Evolutionary conservation across 176 grass and related monocot species (phyloP).

Genomic region (maize (Zea mays)): DNA sequence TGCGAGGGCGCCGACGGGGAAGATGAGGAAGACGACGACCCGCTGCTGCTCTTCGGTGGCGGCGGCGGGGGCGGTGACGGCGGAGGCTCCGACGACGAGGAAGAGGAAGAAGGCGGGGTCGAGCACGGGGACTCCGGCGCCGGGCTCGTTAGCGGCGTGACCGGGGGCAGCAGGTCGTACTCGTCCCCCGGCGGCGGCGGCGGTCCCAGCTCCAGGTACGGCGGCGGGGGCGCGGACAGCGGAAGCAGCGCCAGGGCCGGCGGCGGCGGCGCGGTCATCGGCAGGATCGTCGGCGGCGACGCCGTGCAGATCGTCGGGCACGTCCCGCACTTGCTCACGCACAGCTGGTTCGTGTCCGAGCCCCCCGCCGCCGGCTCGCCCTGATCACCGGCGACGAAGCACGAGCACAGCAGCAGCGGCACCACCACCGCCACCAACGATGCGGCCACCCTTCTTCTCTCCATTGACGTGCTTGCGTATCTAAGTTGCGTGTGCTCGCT

Average conservation of each 20-base stretch:
- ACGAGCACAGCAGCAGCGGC: neutral
- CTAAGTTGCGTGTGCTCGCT: slow-evolving; percentile 32
- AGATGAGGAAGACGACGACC: neutral
- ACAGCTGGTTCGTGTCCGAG: slow-evolving; percentile 53
- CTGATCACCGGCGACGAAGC: neutral
- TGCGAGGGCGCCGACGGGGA: slow-evolving; percentile 37
- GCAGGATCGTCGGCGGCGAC: slow-evolving; percentile 44
- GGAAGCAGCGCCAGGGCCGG: slow-evolving; percentile 19
- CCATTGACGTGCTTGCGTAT: slow-evolving; percentile 33
- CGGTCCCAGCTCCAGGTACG: slow-evolving; percentile 42
- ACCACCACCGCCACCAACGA: neutral
- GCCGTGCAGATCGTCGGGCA: slow-evolving; percentile 59
- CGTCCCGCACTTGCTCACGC: slow-evolving; percentile 66
- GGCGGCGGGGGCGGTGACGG: neutral
- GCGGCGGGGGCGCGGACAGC: slow-evolving; percentile 42
- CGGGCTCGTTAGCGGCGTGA: slow-evolving; percentile 9
- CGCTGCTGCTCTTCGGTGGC: slow-evolving; percentile 31
- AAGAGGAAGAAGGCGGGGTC: neutral
- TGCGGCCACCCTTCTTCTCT: neutral
- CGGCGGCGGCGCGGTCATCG: slow-evolving; percentile 33
- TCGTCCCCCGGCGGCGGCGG: slow-evolving; percentile 27
- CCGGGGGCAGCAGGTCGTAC: neutral
- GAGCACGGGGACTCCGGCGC: slow-evolving; percentile 7
- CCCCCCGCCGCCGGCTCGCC: slow-evolving; percentile 16
- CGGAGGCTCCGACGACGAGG: neutral